Percentiles rank a stretch among this genome's conserved stretches.
phyloP scores from a whole-genome alignment of 2,329 filamentous ascomycete species.

The Grosmannia clavigera region DNA sequence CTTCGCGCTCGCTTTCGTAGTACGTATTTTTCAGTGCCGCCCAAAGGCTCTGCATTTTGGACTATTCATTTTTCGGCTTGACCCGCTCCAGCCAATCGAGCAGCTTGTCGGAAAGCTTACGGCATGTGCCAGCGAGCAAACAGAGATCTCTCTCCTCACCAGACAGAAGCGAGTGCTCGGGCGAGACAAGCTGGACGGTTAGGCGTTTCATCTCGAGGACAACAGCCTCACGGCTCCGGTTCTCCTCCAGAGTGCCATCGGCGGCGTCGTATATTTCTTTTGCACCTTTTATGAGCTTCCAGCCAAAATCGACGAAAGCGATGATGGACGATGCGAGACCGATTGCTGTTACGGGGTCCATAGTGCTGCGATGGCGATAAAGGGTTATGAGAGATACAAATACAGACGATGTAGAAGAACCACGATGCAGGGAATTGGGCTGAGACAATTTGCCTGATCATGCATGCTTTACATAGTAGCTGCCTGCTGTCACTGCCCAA shows the following conservation, averaged over 20 bases:
- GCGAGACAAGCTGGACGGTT: not conserved
- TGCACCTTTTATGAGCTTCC: not conserved
- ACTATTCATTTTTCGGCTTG: conserved; percentile 7
- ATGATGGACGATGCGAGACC: not conserved
- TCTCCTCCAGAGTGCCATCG: not conserved
- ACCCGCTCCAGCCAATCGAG: conserved; percentile 4
- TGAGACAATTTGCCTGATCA: too few relatives aligned
- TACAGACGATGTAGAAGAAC: too few relatives aligned
- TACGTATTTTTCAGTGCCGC: conserved; percentile 6
- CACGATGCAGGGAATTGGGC: too few relatives aligned
- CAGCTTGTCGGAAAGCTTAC: not conserved
- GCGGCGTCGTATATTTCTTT: not conserved
- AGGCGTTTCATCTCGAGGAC: not conserved
- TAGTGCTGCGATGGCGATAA: not conserved
- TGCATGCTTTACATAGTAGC: too few relatives aligned
- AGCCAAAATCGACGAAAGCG: not conserved
- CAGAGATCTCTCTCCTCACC: not conserved
- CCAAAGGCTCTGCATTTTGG: conserved; percentile 8
- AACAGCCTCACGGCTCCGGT: not conserved
- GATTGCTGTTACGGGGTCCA: not conserved
- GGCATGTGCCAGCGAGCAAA: not conserved
- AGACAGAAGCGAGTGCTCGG: not conserved
- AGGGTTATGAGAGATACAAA: too few relatives aligned
- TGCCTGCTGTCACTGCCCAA: too few relatives aligned
- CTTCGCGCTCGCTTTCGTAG: conserved; percentile 5